Percentiles rank a stretch among this genome's conserved stretches.
These are phyloP conservation scores for Coelastrella sp. DNA, from an alignment of 139 green algal genomes.

Conservation along the genomic window DNA sequence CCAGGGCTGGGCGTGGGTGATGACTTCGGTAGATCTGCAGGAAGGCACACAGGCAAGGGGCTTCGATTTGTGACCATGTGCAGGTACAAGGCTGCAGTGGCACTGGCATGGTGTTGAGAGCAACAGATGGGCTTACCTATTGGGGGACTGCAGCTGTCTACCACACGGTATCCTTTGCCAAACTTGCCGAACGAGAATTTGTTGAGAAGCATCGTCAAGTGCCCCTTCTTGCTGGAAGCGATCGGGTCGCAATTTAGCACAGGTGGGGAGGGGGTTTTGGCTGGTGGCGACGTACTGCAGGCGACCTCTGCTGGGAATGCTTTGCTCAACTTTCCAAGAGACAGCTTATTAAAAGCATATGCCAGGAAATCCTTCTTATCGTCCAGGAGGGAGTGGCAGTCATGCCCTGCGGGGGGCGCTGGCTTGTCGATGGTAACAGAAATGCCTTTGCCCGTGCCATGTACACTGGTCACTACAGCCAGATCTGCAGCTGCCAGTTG, in stretches of 20 bases:
- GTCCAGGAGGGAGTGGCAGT: background rate
- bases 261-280: background rate
- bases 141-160: no score
- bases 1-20: no score
- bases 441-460: background rate
- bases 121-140: no score
- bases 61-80: no score
- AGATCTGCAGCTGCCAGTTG: background rate
- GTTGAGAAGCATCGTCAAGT: background rate
- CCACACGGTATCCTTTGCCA: background rate
- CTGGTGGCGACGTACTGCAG: background rate
- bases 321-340: background rate
- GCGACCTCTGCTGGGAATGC: background rate
- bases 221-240: background rate
- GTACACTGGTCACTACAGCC: background rate
- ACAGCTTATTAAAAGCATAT: background rate
- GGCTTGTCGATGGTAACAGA: background rate
- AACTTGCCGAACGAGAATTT: background rate
- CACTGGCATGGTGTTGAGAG: no score
- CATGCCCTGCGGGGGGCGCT: background rate
- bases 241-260: background rate
- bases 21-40: no score
- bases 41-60: no score
- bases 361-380: background rate
- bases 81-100: no score